A percentile compares a stretch with the other conserved stretches of the same genome.
Evolutionary conservation across 805 yeast species (phyloP).

Genomic region (Metschnikowia henanensis): DNA sequence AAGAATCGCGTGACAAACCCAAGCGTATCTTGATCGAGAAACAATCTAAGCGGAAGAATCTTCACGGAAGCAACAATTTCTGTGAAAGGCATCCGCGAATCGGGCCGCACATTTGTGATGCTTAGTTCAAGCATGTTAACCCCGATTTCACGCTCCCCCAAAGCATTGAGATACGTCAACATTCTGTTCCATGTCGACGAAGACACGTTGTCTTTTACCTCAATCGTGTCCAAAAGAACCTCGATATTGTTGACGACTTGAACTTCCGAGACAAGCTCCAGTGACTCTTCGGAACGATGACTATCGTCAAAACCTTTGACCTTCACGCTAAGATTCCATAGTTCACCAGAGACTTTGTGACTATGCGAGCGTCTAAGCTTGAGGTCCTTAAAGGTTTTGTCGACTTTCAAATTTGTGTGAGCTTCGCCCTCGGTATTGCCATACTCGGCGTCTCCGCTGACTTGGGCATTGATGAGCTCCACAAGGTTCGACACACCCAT

Average conservation of each 20-base stretch:
- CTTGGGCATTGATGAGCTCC: conserved; percentile 50
- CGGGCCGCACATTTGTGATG: conserved; percentile 64
- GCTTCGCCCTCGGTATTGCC: conserved; percentile 1
- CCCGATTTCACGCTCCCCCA: conserved; percentile 70
- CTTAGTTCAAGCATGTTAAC: conserved; percentile 58
- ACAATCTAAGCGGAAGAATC: conserved; percentile 74
- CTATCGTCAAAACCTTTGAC: conserved; percentile 49
- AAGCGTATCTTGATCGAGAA: conserved; percentile 91
- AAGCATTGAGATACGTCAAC: conserved; percentile 63
- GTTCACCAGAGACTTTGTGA: conserved; percentile 59
- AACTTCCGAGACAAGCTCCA: conserved; percentile 27
- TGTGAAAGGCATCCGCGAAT: conserved; percentile 59
- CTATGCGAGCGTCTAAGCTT: conserved; percentile 62
- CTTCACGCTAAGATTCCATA: conserved; percentile 51
- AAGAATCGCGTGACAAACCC: conserved; percentile 81
- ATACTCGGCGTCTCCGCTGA: conserved; percentile 24
- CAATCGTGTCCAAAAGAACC: conserved; percentile 53
- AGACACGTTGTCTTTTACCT: conserved; percentile 73
- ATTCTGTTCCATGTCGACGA: conserved; percentile 92
- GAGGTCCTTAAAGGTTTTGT: conserved; percentile 43
- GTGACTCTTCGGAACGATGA: conserved; percentile 39
- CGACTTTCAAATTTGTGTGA: conserved; percentile 28
- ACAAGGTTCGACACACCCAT: conserved; percentile 47
- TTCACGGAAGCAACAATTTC: conserved; percentile 58
- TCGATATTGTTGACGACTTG: conserved; percentile 51